Conservation (phyloP, 257 asterid genomes). For the Echium plantagineum region DNA sequence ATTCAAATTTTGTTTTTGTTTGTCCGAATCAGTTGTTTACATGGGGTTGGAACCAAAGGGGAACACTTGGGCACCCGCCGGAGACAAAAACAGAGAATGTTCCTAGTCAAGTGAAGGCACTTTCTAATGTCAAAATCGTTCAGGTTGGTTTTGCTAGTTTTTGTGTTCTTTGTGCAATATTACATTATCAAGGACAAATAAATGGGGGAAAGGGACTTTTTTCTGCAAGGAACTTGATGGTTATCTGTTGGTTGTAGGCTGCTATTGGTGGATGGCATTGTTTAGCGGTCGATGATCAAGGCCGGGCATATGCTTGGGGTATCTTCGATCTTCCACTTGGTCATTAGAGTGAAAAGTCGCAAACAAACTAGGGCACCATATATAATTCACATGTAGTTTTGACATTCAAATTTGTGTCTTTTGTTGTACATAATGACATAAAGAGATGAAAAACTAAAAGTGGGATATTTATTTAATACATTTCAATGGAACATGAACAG, state of each 20-base stretch:
- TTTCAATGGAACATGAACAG: background rate
- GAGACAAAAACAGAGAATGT: constrained; percentile 82
- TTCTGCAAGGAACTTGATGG: constrained; percentile 3
- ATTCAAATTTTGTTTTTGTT: background rate
- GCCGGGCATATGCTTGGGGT: constrained; percentile 99
- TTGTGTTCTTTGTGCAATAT: background rate
- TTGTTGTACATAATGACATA: background rate
- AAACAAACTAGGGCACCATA: background rate
- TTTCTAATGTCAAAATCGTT: constrained; percentile 66
- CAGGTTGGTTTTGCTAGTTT: constrained; percentile 41
- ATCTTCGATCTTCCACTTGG: constrained; percentile 11
- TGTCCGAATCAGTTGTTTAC: constrained; percentile 55
- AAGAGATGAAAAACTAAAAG: background rate
- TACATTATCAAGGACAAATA: background rate
- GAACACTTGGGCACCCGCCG: constrained; percentile 88
- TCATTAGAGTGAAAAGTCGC: background rate
- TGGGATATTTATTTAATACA: background rate
- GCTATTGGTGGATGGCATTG: constrained; percentile 99
- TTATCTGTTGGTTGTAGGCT: constrained; percentile 40
- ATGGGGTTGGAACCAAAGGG: constrained; percentile 99
- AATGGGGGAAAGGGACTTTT: background rate
- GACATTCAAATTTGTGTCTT: background rate
- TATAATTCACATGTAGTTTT: background rate
- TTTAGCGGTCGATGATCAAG: constrained; percentile 95
- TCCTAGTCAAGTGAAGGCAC: constrained; percentile 88